Evolutionary conservation across 1,284 basidiomycete genomes (phyloP).

Genomic region (Leucoagaricus sp.): DNA sequence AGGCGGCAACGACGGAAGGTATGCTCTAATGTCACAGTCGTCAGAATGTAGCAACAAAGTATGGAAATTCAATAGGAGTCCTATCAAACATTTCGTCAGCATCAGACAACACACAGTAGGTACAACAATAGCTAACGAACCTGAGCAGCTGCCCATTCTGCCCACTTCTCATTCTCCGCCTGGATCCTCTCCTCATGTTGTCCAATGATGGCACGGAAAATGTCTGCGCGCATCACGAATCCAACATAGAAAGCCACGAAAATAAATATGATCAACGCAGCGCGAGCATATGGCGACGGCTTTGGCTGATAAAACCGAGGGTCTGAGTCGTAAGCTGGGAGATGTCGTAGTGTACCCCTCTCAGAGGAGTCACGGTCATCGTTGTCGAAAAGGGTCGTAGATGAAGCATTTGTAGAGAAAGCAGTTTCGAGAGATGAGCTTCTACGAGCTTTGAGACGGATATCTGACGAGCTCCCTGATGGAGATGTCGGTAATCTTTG

Average conservation of each 20-base stretch:
- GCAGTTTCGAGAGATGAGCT: conserved; percentile 8
- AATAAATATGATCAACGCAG: conserved; percentile 39
- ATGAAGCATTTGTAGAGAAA: neutral
- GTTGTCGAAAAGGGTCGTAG: conserved; percentile 7
- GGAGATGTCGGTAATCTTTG: conserved; percentile 7
- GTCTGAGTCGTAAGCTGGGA: conserved; percentile 17
- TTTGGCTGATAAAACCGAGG: conserved; percentile 38
- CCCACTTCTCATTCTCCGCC: conserved; percentile 9
- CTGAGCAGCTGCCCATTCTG: conserved; percentile 4
- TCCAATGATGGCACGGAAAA: conserved; percentile 1
- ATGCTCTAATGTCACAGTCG: neutral
- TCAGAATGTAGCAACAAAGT: neutral
- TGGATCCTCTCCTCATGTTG: conserved; percentile 10
- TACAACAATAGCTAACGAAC: neutral
- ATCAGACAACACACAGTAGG: neutral
- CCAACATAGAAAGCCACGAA: conserved; percentile 44
- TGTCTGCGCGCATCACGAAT: conserved; percentile 31
- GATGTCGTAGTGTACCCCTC: conserved; percentile 6
- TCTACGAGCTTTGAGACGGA: conserved; percentile 5
- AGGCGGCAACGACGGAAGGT: neutral
- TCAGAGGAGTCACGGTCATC: conserved; percentile 10
- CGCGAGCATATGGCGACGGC: conserved; percentile 15
- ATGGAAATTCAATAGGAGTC: conserved; percentile 2
- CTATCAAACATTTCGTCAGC: neutral
- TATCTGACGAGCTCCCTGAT: neutral